Percentiles rank a stretch among this genome's conserved stretches.
Evolutionary conservation across 108 stramenopile species (phyloP).

Genomic region (Cyclotella cryptica): DNA sequence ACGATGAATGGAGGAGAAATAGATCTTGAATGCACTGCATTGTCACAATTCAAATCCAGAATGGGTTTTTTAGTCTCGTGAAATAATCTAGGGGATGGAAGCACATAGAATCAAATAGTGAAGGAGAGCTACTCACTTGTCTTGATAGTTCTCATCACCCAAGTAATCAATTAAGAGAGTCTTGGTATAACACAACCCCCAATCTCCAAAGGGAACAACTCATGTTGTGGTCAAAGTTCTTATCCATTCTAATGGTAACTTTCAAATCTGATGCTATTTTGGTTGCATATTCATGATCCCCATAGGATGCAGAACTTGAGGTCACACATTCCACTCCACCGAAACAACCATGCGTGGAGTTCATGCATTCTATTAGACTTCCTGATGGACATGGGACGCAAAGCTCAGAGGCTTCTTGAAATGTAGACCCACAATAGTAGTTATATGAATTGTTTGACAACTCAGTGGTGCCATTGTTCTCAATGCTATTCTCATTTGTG

Average conservation of each 20-base stretch:
- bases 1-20: constrained; percentile 17
- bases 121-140: constrained; percentile 2
- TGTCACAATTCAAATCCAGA: background rate
- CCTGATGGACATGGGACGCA: background rate
- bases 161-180: constrained; percentile 3
- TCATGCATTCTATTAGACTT: background rate
- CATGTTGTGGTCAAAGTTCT: background rate
- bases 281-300: background rate
- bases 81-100: no score
- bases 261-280: background rate
- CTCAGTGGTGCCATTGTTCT: background rate
- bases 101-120: no score
- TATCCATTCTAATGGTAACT: background rate
- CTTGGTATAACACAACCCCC: constrained; percentile 11
- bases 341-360: background rate
- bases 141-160: background rate
- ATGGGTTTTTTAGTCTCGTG: background rate
- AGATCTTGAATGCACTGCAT: constrained; percentile 13
- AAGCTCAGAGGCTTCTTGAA: background rate
- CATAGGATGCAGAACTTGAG: background rate
- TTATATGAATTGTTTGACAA: background rate
- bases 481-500: background rate
- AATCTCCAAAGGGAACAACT: background rate
- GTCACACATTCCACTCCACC: background rate
- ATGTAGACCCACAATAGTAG: background rate